These are phyloP conservation scores for Annulohypoxylon moriforme DNA, from an alignment of 495 filamentous ascomycete genomes.

Conservation along the genomic window DNA sequence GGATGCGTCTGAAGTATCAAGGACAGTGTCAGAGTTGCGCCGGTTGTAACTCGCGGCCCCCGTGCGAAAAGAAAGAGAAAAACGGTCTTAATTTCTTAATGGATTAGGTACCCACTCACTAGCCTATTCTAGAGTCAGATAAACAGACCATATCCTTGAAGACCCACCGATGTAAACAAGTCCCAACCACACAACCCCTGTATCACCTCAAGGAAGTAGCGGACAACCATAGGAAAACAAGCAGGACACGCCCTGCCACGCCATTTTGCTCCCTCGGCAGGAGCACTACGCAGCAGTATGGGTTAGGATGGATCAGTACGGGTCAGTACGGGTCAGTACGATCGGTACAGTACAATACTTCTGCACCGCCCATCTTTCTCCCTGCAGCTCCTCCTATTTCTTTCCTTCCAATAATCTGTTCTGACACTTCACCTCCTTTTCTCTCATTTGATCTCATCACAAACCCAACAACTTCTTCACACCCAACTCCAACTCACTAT, in stretches of 20 bases:
- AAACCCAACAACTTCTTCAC: constrained; percentile 48
- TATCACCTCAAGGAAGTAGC: constrained; percentile 8
- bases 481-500: constrained; percentile 31
- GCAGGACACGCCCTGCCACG: constrained; percentile 39
- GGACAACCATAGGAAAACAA: constrained; percentile 4
- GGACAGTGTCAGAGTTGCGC: constrained; percentile 33
- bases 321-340: constrained; percentile 3
- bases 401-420: constrained; percentile 50
- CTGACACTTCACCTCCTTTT: constrained; percentile 51
- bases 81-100: constrained; percentile 15
- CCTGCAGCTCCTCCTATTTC: constrained; percentile 50
- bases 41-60: constrained; percentile 31
- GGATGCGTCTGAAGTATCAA: not conserved
- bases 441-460: constrained; percentile 46
- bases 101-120: constrained; percentile 21
- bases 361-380: constrained; percentile 36
- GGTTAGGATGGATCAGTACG: not conserved
- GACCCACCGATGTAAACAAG: constrained; percentile 48
- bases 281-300: constrained; percentile 11
- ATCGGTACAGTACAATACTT: constrained; percentile 45
- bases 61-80: constrained; percentile 22
- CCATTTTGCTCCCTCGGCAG: constrained; percentile 30
- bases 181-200: constrained; percentile 44
- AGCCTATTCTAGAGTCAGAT: constrained; percentile 42
- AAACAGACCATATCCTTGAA: constrained; percentile 43